Percentiles rank a stretch among this genome's conserved stretches.
phyloP scores from a whole-genome alignment of 2,329 filamentous ascomycete species.

The Epichloe sylvatica region DNA sequence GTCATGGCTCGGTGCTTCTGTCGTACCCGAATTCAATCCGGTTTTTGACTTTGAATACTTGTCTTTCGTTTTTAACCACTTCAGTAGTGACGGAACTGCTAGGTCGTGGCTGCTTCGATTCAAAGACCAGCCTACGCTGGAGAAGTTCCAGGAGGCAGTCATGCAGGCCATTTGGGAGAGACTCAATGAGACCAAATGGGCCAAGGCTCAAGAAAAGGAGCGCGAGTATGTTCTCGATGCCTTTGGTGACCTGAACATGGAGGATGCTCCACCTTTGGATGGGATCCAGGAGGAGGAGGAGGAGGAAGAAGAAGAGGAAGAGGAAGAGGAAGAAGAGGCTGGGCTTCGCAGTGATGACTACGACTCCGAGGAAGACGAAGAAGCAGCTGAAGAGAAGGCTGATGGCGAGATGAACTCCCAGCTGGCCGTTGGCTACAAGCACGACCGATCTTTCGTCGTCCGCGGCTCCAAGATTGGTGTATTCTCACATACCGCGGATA shows the following conservation, averaged over 20 bases:
- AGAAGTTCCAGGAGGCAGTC: conserved; percentile 81
- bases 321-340: conserved; percentile 50
- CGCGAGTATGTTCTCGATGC: conserved; percentile 90
- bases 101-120: conserved; percentile 95
- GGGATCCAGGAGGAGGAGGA: conserved; percentile 36
- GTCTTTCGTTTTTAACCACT: conserved; percentile 99
- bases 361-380: conserved; percentile 54
- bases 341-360: conserved; percentile 56
- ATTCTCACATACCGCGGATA: conserved; percentile 89
- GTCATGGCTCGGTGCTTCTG: conserved; percentile 75
- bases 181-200: conserved; percentile 86
- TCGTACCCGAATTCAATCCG: conserved; percentile 85
- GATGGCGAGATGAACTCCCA: conserved; percentile 80
- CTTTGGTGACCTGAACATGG: conserved; percentile 88
- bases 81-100: conserved; percentile 71
- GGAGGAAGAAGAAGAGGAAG: conserved; percentile 44
- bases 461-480: conserved; percentile 96
- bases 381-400: conserved; percentile 57
- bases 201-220: conserved; percentile 81
- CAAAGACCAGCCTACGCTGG: conserved; percentile 65
- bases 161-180: conserved; percentile 97
- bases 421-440: conserved; percentile 90
- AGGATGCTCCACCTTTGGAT: conserved; percentile 46
- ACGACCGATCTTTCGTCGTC: conserved; percentile 93
- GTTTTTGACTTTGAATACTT: conserved; percentile 98